Base-by-base conservation (phyloP, 371 early-diverging fungal genomes). In the Nosema bombycis region DNA sequence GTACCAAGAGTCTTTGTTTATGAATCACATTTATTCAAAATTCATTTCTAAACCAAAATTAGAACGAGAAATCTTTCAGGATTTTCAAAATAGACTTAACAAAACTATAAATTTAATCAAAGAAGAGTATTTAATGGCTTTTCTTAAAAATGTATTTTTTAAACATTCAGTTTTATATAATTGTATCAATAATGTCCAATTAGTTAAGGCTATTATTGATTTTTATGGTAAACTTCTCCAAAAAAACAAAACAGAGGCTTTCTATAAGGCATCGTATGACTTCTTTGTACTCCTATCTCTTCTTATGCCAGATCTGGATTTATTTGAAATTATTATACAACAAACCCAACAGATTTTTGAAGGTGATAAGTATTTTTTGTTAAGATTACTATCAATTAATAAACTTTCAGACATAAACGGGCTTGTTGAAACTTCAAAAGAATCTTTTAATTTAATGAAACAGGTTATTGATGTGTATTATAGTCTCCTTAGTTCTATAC, bases 111-210 rank as follows among this genome's bases (percentile, higher is more conserved):
- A 46, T 21, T 58, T 33, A 2, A 62, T 72, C 3, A 24, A 34
- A 2, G 15, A 24, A 61, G 28, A 54, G 24, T 60, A 58, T 34
- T 12, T 12, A 32, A 6, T 60, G 2, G 1, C 14, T 58, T 72
- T 72, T 60, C 33, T 72, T 18, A 57, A 58, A 34, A 72, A 38
- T 18, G 61, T 72, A 26, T 72, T 72, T 72, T 18, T 72, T 12
- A 10, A 46, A 58, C 61, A 62, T 46, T 30, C 72, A 1, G 34
- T 72, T 10, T 58, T 72, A 14, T 72, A 32, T 30, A 34, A 28
- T 28, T 36, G 56, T 23, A 0, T 72, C 1, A 33, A 62, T 60
- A 32, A 61, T 37, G 14, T 23, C 3, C 72, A 72, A 62, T 15
- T 72, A n/a, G 24, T 34, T n/a, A 72, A 72, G 38, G 58, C 38